These are phyloP conservation scores for Proliferodiscus dingleyae DNA, from an alignment of 2,329 filamentous ascomycete species.

Conservation along the genomic window DNA sequence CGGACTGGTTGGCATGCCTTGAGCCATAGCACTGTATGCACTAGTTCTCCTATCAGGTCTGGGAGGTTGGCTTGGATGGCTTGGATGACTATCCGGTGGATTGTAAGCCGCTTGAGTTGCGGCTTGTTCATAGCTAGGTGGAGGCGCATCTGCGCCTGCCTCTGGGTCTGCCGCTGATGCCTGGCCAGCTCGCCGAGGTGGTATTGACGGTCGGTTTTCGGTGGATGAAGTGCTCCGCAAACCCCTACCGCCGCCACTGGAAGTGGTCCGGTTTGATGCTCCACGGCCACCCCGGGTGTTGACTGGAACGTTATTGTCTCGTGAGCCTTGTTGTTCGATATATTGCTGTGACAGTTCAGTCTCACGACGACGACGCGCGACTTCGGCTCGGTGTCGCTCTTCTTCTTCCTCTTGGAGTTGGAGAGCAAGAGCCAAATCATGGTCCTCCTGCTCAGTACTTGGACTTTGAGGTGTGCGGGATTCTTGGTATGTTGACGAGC, in stretches of 20 bases:
- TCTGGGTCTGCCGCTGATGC: conserved; percentile 26
- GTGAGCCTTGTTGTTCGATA: conserved; percentile 59
- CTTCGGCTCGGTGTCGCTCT: conserved; percentile 60
- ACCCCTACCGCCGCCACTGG: conserved; percentile 4
- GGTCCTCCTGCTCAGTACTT: conserved; percentile 66
- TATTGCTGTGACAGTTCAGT: conserved; percentile 64
- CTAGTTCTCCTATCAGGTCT: conserved; percentile 22
- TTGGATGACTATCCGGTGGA: conserved; percentile 42
- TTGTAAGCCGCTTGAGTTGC: conserved; percentile 51
- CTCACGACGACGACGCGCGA: conserved; percentile 60
- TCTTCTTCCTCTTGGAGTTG: conserved; percentile 96
- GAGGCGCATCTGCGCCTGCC: conserved; percentile 48
- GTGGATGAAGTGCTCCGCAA: background rate
- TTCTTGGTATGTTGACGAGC: conserved; percentile 7
- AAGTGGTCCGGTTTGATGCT: background rate
- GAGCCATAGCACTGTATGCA: conserved; percentile 14
- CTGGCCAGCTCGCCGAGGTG: conserved; percentile 33
- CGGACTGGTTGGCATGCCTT: background rate
- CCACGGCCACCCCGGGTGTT: conserved; percentile 26
- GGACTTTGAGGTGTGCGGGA: conserved; percentile 17
- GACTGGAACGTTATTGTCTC: conserved; percentile 28
- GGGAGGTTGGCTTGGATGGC: conserved; percentile 30
- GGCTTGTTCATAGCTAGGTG: conserved; percentile 63
- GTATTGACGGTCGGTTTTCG: conserved; percentile 40
- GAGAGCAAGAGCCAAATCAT: conserved; percentile 78